These are phyloP conservation scores for Penicillium griseofulvum DNA, from an alignment of 2,329 filamentous ascomycete species.

Conservation along the genomic window DNA sequence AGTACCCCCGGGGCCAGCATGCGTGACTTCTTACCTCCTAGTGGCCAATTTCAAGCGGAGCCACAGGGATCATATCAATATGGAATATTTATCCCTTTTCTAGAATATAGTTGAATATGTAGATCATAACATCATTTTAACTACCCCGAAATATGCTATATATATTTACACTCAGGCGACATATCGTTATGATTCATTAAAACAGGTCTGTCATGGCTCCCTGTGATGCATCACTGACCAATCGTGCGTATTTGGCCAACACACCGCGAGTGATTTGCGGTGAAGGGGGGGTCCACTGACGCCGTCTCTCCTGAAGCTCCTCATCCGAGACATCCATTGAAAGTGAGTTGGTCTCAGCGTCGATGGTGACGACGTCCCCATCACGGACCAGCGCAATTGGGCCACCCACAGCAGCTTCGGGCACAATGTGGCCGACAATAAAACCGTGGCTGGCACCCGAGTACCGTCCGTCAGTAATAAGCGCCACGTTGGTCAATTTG, in stretches of 20 bases:
- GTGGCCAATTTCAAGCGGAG: slow-evolving; percentile 5
- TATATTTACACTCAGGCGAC: not conserved
- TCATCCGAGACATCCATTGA: slow-evolving; percentile 70
- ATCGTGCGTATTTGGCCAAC: slow-evolving; percentile 81
- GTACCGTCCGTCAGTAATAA: slow-evolving; percentile 91
- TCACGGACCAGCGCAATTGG: slow-evolving; percentile 78
- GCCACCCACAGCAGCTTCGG: slow-evolving; percentile 82
- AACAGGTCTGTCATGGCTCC: slow-evolving; percentile 83
- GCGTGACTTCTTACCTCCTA: not conserved
- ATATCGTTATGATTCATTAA: slow-evolving; percentile 8
- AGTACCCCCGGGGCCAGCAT: not conserved
- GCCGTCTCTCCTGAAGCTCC: slow-evolving; percentile 64
- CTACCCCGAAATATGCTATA: not conserved
- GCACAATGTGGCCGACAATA: slow-evolving; percentile 88
- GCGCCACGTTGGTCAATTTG: slow-evolving; percentile 77
- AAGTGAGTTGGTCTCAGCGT: slow-evolving; percentile 71
- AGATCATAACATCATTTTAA: slow-evolving; percentile 3
- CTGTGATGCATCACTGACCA: slow-evolving; percentile 89
- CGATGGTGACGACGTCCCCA: slow-evolving; percentile 80
- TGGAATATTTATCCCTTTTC: slow-evolving; percentile 1
- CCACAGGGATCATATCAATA: slow-evolving; percentile 1
- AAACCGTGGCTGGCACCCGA: slow-evolving; percentile 86
- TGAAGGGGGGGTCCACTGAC: slow-evolving; percentile 67
- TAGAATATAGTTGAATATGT: not conserved
- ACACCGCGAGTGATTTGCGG: slow-evolving; percentile 76